Percentiles rank a stretch among this genome's conserved stretches.
Conservation (phyloP, 2,329 filamentous ascomycete genomes). For the Anthostomella pinea region DNA sequence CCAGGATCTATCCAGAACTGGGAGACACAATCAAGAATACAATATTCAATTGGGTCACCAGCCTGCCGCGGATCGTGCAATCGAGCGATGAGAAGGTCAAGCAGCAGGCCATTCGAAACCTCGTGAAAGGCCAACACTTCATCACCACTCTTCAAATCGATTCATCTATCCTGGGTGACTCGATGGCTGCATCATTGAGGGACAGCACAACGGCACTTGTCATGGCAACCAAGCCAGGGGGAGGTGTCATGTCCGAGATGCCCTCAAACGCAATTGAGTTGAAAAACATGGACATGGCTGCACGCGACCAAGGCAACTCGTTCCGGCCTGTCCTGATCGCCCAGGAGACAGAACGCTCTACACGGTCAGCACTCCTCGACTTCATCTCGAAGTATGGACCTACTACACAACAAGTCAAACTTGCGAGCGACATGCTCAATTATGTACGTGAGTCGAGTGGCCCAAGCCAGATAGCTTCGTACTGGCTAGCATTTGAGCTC, state of each 20-base stretch:
- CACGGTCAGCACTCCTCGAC: slow-evolving; percentile 54
- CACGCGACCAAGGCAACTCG: slow-evolving; percentile 13
- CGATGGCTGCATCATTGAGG: slow-evolving; percentile 65
- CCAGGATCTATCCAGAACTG: slow-evolving; percentile 60
- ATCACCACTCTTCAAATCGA: slow-evolving; percentile 62
- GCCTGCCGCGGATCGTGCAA: slow-evolving; percentile 80
- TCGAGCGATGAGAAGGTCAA: slow-evolving; percentile 78
- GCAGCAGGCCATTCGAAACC: slow-evolving; percentile 66
- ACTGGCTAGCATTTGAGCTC: slow-evolving; percentile 77
- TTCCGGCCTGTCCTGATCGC: slow-evolving; percentile 63
- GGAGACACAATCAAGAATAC: slow-evolving; percentile 64
- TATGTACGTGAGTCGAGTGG: slow-evolving; percentile 57
- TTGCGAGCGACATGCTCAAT: slow-evolving; percentile 65
- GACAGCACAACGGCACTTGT: slow-evolving; percentile 63
- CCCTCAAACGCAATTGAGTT: slow-evolving; percentile 29
- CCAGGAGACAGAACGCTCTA: slow-evolving; percentile 64
- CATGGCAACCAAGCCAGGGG: slow-evolving; percentile 30
- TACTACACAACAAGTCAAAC: slow-evolving; percentile 55
- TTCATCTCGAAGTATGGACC: slow-evolving; percentile 56
- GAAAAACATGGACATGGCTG: slow-evolving; percentile 28
- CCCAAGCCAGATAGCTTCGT: slow-evolving; percentile 62
- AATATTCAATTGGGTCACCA: slow-evolving; percentile 77
- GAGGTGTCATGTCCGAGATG: slow-evolving; percentile 34
- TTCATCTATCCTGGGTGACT: slow-evolving; percentile 64
- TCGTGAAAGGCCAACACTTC: slow-evolving; percentile 70